Evolutionary conservation across 2,329 filamentous ascomycete genomes (phyloP).

Genomic region (Chaetomium strumarium): DNA sequence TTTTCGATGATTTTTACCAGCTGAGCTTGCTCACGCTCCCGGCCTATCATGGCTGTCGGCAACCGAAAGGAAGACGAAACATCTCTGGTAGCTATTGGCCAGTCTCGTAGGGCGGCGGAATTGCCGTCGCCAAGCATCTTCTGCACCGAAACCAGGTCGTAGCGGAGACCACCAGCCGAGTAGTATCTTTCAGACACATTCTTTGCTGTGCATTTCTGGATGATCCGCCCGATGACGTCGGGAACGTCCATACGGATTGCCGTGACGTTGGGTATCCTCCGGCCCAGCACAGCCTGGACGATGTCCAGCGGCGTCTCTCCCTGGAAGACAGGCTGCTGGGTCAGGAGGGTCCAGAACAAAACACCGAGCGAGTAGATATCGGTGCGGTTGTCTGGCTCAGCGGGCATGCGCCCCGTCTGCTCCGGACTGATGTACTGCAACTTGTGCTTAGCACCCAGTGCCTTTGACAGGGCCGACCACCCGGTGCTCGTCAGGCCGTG

Average conservation of each 20-base stretch:
- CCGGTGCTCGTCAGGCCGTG: conserved; percentile 80
- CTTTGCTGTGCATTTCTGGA: conserved; percentile 89
- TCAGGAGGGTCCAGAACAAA: conserved; percentile 79
- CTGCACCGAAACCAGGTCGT: conserved; percentile 71
- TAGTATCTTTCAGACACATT: conserved; percentile 84
- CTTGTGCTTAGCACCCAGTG: conserved; percentile 82
- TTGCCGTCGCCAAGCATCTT: conserved; percentile 72
- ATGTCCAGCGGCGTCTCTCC: conserved; percentile 80
- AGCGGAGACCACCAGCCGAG: conserved; percentile 77
- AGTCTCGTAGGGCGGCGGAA: conserved; percentile 61
- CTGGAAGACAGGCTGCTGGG: conserved; percentile 72
- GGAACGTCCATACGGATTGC: conserved; percentile 76
- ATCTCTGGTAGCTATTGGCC: conserved; percentile 74
- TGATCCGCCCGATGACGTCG: conserved; percentile 72
- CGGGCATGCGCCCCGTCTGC: conserved; percentile 87
- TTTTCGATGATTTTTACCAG: conserved; percentile 72
- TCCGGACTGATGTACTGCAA: conserved; percentile 89
- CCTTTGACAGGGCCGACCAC: conserved; percentile 77
- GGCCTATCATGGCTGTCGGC: conserved; percentile 74
- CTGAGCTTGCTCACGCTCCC: conserved; percentile 63
- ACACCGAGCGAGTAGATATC: conserved; percentile 92
- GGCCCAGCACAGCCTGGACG: conserved; percentile 80
- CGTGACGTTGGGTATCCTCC: conserved; percentile 70
- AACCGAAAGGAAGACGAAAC: conserved; percentile 89
- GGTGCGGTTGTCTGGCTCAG: conserved; percentile 84